Evolutionary conservation across 2,329 filamentous ascomycete genomes (phyloP), one percentile per base, ranked within the genome.

Genomic region (Cladophialophora psammophila): DNA sequence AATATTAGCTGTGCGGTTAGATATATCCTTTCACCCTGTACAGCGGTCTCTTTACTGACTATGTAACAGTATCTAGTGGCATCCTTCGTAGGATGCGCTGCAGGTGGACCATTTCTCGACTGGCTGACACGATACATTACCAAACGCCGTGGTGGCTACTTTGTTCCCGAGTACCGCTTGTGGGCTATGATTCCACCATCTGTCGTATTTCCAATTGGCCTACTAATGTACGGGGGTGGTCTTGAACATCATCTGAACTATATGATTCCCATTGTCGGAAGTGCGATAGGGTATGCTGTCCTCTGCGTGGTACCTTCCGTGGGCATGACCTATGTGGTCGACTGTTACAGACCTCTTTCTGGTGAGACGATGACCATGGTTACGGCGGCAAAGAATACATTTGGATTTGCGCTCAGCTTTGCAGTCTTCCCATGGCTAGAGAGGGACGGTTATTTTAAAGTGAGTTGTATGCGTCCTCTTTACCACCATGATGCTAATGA

Each of bases 101-200:
- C 96, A 0, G 94, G 94, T 0, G 94, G 94, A 42, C 92, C 90
- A 74, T 85, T 96, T 13, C 94, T 91, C 4, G 94, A 98, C 74
- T 74, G 93, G 1, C 88, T 97, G 54, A 93, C 96, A 5, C 88
- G 88, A 61, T 89, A 83, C 65, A 92, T 98, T 90, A 86, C 92
- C 1, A 86, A 89, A 52, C 88, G 89, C 35, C 97, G 97, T 72
- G 92, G 92, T 13, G 94, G 94, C 1, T 83, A 97, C 5, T 97
- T 97, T 76, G 93, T 97, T 77, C 94, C 94, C 0, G 94, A 98
- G 78, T 97, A 95, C 75, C 87, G 93, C 8, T 85, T 96, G 0
- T 86, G 96, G 53, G 96, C 97, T 93, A 91, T 88, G 0, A 79
- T 90, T 2, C 94, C 93, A 0, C 89, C 97, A 38, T 82, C 89